These are phyloP conservation scores for Rubia yunnanensis DNA, from an alignment of 257 asterid genomes.

Conservation along the genomic window DNA sequence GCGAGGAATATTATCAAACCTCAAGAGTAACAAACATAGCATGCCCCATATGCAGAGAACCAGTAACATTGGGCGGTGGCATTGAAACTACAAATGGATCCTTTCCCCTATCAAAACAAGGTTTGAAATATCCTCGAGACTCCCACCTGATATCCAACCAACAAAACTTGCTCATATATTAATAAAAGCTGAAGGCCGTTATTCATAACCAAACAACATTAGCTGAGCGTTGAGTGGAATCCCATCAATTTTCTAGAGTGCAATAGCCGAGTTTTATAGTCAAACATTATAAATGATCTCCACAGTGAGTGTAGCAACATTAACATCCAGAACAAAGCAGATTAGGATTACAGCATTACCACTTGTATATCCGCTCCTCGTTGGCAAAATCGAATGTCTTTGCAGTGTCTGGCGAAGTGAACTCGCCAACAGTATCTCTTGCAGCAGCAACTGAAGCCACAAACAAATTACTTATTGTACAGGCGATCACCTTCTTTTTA, in stretches of 20 bases:
- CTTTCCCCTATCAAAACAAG: constrained; percentile 52
- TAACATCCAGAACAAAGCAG: background rate
- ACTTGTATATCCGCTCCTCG: constrained; percentile 87
- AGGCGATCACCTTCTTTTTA: background rate
- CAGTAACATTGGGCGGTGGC: constrained; percentile 99
- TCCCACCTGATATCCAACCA: constrained; percentile 79
- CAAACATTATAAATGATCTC: background rate
- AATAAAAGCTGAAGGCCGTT: background rate
- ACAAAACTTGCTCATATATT: constrained; percentile 1
- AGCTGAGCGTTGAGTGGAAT: background rate
- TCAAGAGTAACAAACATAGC: constrained; percentile 99
- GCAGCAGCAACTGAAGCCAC: constrained; percentile 49
- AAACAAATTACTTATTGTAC: constrained; percentile 12
- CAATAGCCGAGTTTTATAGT: background rate
- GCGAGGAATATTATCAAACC: constrained; percentile 31
- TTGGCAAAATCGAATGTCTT: constrained; percentile 74
- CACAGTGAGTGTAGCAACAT: background rate
- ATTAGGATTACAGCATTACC: constrained; percentile 32
- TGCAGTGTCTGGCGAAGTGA: constrained; percentile 77
- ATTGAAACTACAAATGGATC: constrained; percentile 81
- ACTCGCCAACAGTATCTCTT: constrained; percentile 38
- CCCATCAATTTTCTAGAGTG: constrained; percentile 1
- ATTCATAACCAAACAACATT: background rate
- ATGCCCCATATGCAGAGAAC: constrained; percentile 99
- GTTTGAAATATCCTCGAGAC: constrained; percentile 94